These are phyloP conservation scores for Gracilaria caudata DNA, from an alignment of 23 red algal genomes.

Conservation along the genomic window DNA sequence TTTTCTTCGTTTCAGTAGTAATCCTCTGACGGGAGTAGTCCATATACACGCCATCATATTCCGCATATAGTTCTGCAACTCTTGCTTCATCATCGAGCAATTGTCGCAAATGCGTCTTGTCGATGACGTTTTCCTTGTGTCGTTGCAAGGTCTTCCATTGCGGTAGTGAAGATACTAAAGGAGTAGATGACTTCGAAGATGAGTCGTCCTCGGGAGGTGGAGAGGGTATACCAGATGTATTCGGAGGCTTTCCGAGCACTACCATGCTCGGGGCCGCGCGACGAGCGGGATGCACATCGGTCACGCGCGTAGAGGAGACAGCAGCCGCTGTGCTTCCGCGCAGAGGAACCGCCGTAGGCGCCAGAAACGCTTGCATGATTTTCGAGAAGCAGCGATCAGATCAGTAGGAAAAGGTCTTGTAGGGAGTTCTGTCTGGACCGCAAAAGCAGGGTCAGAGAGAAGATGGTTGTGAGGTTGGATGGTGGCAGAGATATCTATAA, in stretches of 20 bases:
- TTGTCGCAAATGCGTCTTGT: constrained; percentile 66
- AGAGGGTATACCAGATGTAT: not conserved
- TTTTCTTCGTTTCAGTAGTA: constrained; percentile 69
- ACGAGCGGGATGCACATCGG: not conserved
- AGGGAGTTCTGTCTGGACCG: not conserved
- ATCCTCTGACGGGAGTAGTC: constrained; percentile 93
- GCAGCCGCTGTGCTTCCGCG: constrained; percentile 6
- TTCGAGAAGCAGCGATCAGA: not conserved
- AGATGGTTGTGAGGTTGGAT: not conserved
- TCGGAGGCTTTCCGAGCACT: constrained; percentile 18
- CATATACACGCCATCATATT: constrained; percentile 84
- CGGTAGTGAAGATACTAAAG: constrained; percentile 47
- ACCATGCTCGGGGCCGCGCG: constrained; percentile 40
- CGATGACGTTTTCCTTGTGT: constrained; percentile 58
- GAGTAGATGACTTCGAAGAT: not conserved
- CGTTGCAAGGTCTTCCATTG: constrained; percentile 62
- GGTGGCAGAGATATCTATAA: too few relatives aligned
- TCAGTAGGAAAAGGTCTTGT: not conserved
- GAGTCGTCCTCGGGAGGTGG: constrained; percentile 9
- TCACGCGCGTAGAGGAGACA: not conserved
- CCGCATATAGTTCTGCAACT: constrained; percentile 46
- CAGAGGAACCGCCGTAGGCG: not conserved
- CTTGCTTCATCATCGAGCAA: constrained; percentile 68
- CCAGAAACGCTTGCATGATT: constrained; percentile 10
- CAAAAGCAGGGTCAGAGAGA: not conserved